phyloP scores from a whole-genome alignment of 352 stramenopile species.

The Saprolegnia diclina region DNA sequence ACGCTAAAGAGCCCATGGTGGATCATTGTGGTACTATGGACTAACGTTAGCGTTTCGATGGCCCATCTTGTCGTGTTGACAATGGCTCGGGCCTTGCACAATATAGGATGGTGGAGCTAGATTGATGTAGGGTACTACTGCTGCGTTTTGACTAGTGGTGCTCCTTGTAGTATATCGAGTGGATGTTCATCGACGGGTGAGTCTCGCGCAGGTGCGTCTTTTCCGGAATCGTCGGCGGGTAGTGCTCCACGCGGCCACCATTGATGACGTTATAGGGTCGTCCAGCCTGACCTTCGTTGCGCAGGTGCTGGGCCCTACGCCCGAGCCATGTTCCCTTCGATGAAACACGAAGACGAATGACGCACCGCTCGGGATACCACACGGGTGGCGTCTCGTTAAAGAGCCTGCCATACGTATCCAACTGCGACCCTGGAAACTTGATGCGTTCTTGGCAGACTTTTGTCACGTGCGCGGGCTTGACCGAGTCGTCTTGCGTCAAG shows the following conservation, averaged over 20 bases:
- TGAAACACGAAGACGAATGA: background rate
- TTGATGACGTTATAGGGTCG: conserved; percentile 66
- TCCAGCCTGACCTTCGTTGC: conserved; percentile 57
- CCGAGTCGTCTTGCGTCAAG: conserved; percentile 43
- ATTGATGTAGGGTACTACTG: background rate
- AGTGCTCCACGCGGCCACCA: conserved; percentile 45
- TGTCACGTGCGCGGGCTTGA: conserved; percentile 35
- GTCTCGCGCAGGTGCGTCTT: conserved; percentile 57
- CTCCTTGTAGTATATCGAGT: conserved; percentile 30
- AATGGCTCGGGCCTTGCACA: too few relatives aligned
- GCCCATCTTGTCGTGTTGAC: too few relatives aligned
- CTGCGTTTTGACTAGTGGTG: background rate
- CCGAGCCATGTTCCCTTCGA: background rate
- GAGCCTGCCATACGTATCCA: conserved; percentile 51
- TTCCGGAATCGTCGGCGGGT: conserved; percentile 56
- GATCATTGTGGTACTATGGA: too few relatives aligned
- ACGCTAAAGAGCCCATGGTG: too few relatives aligned
- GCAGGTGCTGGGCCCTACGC: conserved; percentile 60
- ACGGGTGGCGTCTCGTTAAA: conserved; percentile 63
- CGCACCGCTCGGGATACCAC: conserved; percentile 48
- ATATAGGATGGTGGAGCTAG: too few relatives aligned
- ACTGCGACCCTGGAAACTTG: conserved; percentile 1
- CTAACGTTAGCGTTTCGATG: too few relatives aligned
- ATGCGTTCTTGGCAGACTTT: conserved; percentile 27
- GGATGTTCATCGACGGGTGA: conserved; percentile 58